Base-by-base conservation (phyloP, 305 asterid species). In the Galium porrigens region DNA sequence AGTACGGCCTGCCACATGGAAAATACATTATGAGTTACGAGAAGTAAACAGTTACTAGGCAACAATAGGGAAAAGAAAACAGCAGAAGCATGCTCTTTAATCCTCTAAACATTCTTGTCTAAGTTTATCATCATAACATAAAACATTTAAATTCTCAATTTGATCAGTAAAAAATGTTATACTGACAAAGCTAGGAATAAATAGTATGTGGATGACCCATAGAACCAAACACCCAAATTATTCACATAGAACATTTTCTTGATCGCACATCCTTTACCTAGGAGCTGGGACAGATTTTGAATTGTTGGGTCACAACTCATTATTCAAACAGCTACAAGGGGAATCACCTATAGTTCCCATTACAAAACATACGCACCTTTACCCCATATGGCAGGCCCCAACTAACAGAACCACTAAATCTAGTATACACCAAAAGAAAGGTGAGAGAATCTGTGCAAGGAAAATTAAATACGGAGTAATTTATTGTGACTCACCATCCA, bases 1-100 rank as follows among this genome's bases (percentile, higher is more conserved):
- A 89, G 80, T 91, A 91, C 77, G 83, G 85, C 98, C 98, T 91
- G 87, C 78, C 78, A 71, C 20, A 74, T 22, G 71, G 44, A 53
- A 53, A 12, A 58, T 22, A 65, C 14, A 29, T 1, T 4, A 52
- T 37, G 63, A 61, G 63, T 51, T 7, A 15, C 25, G 18, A 25
- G n/a, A 9, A 10, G 25, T 27, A 0, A n/a, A 12, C 48, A n/a
- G 29, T 39, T 29, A 22, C 29, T 18, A 15, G 34, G 48, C 48
- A 41, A 49, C 65, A 39, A 29, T 22, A 17, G 25, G 61, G 61
- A 51, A 1, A 37, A 68, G 53, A 39, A n/a, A 36, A 7, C 32
- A 5, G 33, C 6, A 42, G 10, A 51, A 17, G 18, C 7, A 12
- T 30, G 36, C 8, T 30, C n/a, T 44, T 67, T 30, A 30, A 36